A percentile compares a stretch with the other conserved stretches of the same genome.
Evolutionary conservation across 2,329 filamentous ascomycete species (phyloP).

Genomic region (Cladophialophora immunda): DNA sequence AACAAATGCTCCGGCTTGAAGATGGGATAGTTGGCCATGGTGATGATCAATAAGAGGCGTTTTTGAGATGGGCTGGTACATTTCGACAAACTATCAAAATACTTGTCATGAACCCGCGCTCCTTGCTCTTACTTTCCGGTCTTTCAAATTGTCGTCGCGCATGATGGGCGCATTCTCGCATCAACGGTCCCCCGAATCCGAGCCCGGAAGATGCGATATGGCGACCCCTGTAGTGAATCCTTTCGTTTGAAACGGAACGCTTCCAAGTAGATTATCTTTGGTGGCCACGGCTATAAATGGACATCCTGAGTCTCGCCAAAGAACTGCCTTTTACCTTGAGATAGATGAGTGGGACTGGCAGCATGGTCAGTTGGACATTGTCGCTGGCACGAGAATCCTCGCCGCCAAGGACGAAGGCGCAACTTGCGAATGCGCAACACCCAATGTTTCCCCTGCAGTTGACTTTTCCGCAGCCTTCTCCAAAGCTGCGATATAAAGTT

Average conservation of each 20-base stretch:
- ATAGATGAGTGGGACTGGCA: background rate
- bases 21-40: conserved; percentile 27
- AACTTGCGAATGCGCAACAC: background rate
- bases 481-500: background rate
- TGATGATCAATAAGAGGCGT: conserved; percentile 28
- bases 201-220: background rate
- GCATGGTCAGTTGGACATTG: background rate
- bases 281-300: background rate
- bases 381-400: background rate
- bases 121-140: background rate
- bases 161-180: background rate
- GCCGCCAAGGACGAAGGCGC: background rate
- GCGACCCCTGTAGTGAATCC: background rate
- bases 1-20: conserved; percentile 27
- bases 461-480: background rate
- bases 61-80: conserved; percentile 25
- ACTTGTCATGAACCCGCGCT: background rate
- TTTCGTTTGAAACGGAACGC: background rate
- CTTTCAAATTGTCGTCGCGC: background rate
- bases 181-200: background rate
- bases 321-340: background rate
- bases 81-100: conserved; percentile 20
- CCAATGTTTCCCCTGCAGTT: background rate
- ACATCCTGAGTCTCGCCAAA: background rate
- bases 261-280: background rate